Base-by-base conservation (phyloP, 345 rosid species). In the Camelina sativa region DNA sequence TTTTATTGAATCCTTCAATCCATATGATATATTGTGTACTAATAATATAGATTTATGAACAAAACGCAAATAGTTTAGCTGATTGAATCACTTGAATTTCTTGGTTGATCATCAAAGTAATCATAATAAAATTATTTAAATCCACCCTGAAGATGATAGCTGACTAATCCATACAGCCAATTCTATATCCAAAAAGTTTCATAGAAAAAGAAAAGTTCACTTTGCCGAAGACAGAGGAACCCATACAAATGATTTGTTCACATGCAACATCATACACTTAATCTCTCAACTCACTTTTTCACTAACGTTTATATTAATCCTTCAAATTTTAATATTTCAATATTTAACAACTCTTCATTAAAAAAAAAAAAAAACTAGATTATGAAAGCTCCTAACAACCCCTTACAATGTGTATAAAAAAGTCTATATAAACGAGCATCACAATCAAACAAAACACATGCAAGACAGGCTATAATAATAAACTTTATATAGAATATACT, bases 221-320 rank as follows among this genome's bases (percentile, higher is more conserved):
- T 76, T 76, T 69, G 71, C 46, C 59, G 57, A 80, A 77, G 90
- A 84, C 85, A 86, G 72, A 80, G 28, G 78, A 86, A 85, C 85
- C 93, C 83, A 75, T 74, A 54, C 84, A 82, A 89, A 91, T 91
- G 93, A 91, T 91, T 82, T 80, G 81, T 58, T 76, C 96, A 86
- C 91, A 88, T 87, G 93, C 67, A 55, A 23, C 41, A 43, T 35
- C 32, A 76, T 70, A 69, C 70, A 63, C 71, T 76, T 68, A 60
- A 68, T 76, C 59, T 76, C 52, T 44, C 70, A 53, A 35, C 16
- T 69, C 23, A 20, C 37, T 43, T 53, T 75, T 15, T 20, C 28
- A 43, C 3, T 22, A 61, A 1, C 69, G 30, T 69, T 44, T 48
- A 9, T 66, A 48, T 15, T 37, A 17, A 13, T 38, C 50, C 54